phyloP scores from a whole-genome alignment of 1,284 basidiomycete species.

The Testicularia cyperi region DNA sequence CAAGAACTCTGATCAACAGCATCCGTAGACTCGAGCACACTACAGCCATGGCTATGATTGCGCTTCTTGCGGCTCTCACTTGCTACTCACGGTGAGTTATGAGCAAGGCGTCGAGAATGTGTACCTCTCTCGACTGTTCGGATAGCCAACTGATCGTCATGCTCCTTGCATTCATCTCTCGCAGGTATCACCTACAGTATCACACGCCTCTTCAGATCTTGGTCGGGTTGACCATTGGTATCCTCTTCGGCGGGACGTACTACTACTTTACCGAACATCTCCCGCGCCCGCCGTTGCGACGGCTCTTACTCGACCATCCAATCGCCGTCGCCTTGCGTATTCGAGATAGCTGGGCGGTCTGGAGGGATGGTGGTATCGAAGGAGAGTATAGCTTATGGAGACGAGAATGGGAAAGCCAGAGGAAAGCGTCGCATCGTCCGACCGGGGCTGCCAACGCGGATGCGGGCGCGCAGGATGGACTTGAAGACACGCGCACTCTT shows the following conservation, averaged over 20 bases:
- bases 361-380: slow-evolving; percentile 72
- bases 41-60: slow-evolving; percentile 65
- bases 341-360: slow-evolving; percentile 77
- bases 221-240: slow-evolving; percentile 73
- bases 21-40: slow-evolving; percentile 44
- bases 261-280: slow-evolving; percentile 70
- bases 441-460: not conserved
- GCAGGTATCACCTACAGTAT: slow-evolving; percentile 74
- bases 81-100: slow-evolving; percentile 72
- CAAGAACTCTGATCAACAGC: slow-evolving; percentile 29
- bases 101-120: no score
- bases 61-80: slow-evolving; percentile 68
- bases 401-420: slow-evolving; percentile 61
- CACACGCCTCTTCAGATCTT: slow-evolving; percentile 72
- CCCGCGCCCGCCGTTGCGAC: slow-evolving; percentile 63
- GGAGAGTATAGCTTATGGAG: slow-evolving; percentile 71
- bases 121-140: not conserved
- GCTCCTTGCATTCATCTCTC: no score
- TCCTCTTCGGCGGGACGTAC: slow-evolving; percentile 66
- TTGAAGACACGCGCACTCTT: slow-evolving; percentile 7
- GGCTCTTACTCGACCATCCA: slow-evolving; percentile 66
- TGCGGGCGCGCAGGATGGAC: slow-evolving; percentile 21
- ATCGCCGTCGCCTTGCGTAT: slow-evolving; percentile 70
- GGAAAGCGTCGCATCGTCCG: no score
- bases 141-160: no score